Conservation (phyloP, 148 eudicot species). For the Spergularia bocconei region DNA sequence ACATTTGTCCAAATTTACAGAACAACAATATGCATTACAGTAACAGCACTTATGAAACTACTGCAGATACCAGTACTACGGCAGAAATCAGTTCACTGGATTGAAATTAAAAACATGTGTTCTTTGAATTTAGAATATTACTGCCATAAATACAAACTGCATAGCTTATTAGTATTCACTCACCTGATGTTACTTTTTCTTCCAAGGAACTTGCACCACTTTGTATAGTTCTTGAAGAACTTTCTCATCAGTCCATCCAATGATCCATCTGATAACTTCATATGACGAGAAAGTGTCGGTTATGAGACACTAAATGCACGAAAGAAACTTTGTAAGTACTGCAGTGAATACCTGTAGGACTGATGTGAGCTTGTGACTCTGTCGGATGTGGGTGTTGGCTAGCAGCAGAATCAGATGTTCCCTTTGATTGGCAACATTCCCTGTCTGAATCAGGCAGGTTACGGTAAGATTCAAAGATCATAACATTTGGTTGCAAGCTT, state of each 20-base stretch:
- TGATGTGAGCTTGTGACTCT: slow-evolving; percentile 48
- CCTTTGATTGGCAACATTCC: slow-evolving; percentile 88
- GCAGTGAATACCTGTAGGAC: slow-evolving; percentile 52
- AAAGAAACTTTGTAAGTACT: background rate
- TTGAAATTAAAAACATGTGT: background rate
- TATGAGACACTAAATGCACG: background rate
- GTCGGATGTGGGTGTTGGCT: slow-evolving; percentile 76
- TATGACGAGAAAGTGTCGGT: slow-evolving; percentile 13
- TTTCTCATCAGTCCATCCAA: slow-evolving; percentile 85
- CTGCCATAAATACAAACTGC: background rate
- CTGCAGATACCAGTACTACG: background rate
- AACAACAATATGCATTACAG: background rate
- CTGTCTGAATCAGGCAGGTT: slow-evolving; percentile 46
- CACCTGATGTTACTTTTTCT: slow-evolving; percentile 85
- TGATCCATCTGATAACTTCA: slow-evolving; percentile 71
- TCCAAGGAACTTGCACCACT: slow-evolving; percentile 90
- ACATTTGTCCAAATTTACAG: background rate
- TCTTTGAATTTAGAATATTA: background rate
- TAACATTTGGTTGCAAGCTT: background rate
- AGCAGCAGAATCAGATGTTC: slow-evolving; percentile 90
- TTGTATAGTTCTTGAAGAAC: slow-evolving; percentile 86
- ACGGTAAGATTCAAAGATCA: background rate
- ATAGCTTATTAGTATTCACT: slow-evolving; percentile 16
- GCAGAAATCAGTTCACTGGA: background rate
- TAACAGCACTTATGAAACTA: background rate